Conservation (phyloP, 371 early-diverging fungal species). For the Mortierella sp. region DNA sequence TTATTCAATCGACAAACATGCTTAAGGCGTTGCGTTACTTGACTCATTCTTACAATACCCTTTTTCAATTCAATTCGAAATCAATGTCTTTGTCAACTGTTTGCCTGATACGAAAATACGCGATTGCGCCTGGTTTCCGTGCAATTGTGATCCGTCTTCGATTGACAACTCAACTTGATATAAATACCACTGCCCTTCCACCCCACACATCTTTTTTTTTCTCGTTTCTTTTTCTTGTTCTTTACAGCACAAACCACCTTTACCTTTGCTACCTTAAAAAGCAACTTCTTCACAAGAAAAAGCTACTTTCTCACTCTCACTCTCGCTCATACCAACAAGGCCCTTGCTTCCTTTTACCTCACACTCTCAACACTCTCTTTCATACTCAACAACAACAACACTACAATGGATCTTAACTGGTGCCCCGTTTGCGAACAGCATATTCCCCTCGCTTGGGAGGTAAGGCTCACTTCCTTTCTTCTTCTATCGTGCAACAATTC, state of each 20-base stretch:
- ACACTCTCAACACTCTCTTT: neutral
- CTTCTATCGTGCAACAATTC: neutral
- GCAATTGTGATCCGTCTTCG: neutral
- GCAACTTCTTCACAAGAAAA: neutral
- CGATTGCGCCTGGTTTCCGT: conserved; percentile 3
- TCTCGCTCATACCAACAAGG: neutral
- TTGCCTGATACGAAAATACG: conserved; percentile 10
- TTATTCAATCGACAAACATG: neutral
- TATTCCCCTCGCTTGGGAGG: conserved; percentile 57
- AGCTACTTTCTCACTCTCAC: neutral
- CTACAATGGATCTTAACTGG: conserved; percentile 52
- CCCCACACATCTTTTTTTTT: conserved; percentile 19
- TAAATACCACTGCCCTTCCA: conserved; percentile 31
- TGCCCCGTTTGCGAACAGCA: conserved; percentile 59
- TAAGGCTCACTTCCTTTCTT: conserved; percentile 19
- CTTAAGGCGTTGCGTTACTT: too few relatives aligned
- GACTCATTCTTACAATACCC: neutral
- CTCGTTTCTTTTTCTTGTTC: conserved; percentile 20
- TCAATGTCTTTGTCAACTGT: neutral
- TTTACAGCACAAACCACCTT: conserved; percentile 27
- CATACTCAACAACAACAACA: conserved; percentile 8
- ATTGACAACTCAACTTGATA: conserved; percentile 10
- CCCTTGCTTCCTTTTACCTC: neutral
- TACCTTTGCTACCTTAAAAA: conserved; percentile 2
- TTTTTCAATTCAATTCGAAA: neutral